Percentiles rank a stretch among this genome's conserved stretches.
Conservation (phyloP, 2,329 filamentous ascomycete species). For the Hyphodiscus sp. region DNA sequence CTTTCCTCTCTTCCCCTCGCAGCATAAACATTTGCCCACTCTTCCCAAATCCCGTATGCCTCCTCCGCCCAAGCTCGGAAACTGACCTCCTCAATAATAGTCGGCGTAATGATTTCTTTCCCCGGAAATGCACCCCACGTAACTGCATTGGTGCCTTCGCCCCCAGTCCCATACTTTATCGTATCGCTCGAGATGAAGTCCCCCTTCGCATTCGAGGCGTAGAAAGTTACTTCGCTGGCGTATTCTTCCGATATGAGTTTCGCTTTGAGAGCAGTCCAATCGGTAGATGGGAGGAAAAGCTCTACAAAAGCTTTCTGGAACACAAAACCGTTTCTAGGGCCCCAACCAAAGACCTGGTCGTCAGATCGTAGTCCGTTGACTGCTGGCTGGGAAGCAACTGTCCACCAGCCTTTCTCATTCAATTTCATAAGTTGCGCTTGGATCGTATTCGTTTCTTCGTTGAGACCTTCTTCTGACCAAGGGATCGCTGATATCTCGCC, state of each 20-base stretch:
- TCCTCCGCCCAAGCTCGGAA: conserved; percentile 94
- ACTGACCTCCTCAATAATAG: conserved; percentile 92
- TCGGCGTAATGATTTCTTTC: conserved; percentile 93
- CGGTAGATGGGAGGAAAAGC: conserved; percentile 73
- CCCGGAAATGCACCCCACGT: conserved; percentile 95
- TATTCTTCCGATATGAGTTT: conserved; percentile 52
- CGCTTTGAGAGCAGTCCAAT: conserved; percentile 63
- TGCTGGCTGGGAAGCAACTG: conserved; percentile 88
- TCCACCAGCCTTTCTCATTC: conserved; percentile 88
- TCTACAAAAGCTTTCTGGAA: conserved; percentile 99
- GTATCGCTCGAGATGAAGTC: conserved; percentile 56
- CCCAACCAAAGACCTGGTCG: conserved; percentile 85
- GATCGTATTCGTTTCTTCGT: conserved; percentile 78
- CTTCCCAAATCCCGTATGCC: conserved; percentile 89
- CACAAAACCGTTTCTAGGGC: conserved; percentile 83
- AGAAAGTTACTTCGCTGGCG: conserved; percentile 72
- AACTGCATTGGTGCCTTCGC: conserved; percentile 81
- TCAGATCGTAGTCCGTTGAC: conserved; percentile 78
- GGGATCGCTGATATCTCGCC: conserved; percentile 77
- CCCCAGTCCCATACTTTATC: conserved; percentile 10
- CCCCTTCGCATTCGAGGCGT: conserved; percentile 73
- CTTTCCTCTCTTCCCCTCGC: conserved; percentile 47
- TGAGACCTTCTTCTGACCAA: conserved; percentile 87
- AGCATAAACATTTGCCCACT: conserved; percentile 82
- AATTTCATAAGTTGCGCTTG: conserved; percentile 66